Conservation (phyloP, 163 green algal genomes). For the Scenedesmus sp. region DNA sequence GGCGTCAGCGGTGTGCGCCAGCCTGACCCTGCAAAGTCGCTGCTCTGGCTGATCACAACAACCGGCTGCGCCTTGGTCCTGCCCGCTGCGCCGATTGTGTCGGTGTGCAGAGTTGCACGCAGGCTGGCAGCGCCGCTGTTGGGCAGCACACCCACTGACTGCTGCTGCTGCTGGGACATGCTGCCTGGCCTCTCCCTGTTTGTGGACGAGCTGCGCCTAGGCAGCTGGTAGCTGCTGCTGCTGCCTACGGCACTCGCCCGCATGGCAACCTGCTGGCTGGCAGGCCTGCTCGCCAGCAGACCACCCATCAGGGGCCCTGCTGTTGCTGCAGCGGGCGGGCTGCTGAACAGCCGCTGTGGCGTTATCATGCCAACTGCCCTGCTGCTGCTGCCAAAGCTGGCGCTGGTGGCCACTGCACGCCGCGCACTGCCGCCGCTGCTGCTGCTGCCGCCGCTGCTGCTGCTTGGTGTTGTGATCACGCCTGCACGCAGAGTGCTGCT, state of each 20-base stretch:
- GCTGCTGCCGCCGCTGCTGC: background rate
- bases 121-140: constrained; percentile 45
- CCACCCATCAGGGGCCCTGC: background rate
- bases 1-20: constrained; percentile 38
- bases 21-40: constrained; percentile 16
- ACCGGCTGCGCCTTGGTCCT: constrained; percentile 41
- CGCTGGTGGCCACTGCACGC: background rate
- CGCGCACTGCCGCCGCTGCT: constrained; percentile 14
- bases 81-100: constrained; percentile 60
- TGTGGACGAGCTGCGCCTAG: background rate
- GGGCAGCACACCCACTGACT: background rate
- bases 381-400: constrained; percentile 18
- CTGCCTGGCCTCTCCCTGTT: background rate
- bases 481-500: constrained; percentile 8
- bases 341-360: constrained; percentile 34
- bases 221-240: background rate
- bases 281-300: constrained; percentile 15
- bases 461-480: constrained; percentile 3
- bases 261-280: constrained; percentile 30
- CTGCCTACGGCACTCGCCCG: constrained; percentile 1
- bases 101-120: constrained; percentile 66
- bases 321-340: background rate
- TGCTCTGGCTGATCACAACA: constrained; percentile 43
- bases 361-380: constrained; percentile 23
- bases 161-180: constrained; percentile 4